These are phyloP conservation scores for Pichia sp. DNA, from an alignment of 1,139 yeast species.

Conservation along the genomic window DNA sequence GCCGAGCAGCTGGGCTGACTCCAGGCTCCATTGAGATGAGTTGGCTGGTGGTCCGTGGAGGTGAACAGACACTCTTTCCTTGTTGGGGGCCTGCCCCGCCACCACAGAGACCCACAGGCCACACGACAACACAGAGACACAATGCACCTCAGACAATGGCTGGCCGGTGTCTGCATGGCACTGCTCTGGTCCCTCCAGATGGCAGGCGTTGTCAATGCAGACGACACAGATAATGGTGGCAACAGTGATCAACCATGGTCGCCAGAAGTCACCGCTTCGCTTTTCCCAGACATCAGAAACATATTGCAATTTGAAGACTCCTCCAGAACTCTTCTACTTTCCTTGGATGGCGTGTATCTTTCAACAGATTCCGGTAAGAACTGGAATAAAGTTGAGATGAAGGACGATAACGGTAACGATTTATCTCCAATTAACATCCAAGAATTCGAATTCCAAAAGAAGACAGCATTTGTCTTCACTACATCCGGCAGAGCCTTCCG, in stretches of 20 bases:
- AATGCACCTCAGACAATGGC: constrained; percentile 3
- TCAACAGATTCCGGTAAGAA: constrained; percentile 60
- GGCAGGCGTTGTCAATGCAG: background rate
- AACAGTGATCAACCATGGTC: constrained; percentile 1
- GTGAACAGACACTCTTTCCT: too few relatives aligned
- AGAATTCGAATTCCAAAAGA: constrained; percentile 42
- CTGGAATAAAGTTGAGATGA: constrained; percentile 43
- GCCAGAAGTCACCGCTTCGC: constrained; percentile 3
- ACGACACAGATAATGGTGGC: background rate
- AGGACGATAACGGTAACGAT: constrained; percentile 31
- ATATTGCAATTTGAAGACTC: constrained; percentile 57
- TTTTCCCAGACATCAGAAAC: constrained; percentile 9
- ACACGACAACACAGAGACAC: too few relatives aligned
- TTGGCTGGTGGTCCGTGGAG: too few relatives aligned
- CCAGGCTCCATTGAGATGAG: too few relatives aligned
- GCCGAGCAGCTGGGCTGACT: too few relatives aligned
- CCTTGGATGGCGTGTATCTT: constrained; percentile 34
- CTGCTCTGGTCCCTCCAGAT: background rate
- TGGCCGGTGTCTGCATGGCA: background rate
- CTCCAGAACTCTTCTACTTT: constrained; percentile 43
- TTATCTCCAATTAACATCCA: constrained; percentile 33
- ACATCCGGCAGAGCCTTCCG: constrained; percentile 41
- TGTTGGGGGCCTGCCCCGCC: too few relatives aligned
- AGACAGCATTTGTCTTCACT: constrained; percentile 56
- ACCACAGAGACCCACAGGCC: too few relatives aligned